Evolutionary conservation across 495 filamentous ascomycete species (phyloP), one percentile per base, ranked within the genome.

Genomic region (Neurospora discreta): DNA sequence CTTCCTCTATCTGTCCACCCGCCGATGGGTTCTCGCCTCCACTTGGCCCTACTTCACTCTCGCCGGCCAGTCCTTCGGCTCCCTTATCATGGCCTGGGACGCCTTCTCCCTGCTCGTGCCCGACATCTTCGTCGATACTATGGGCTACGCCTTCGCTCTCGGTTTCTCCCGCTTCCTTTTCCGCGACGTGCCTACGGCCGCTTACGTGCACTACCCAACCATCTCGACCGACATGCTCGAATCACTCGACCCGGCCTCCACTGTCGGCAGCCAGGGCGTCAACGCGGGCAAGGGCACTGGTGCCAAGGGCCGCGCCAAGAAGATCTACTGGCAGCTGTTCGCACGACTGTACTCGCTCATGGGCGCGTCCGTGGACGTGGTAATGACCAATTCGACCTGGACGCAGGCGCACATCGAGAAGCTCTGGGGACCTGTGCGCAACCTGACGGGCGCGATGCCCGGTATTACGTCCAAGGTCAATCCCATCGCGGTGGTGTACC

Each of bases 221-320:
- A 99, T 99, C 67, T 97, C 94, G 6, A 99, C 95, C 40, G 96
- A 99, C 80, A 99, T 99, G 95, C 90, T 99, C 7, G 85, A 84
- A 46, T 93, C 92, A 23, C 89, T 99, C 13, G 87, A 93, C 71
- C 87, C 91, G 16, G 79, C 80, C 38, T 82, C 82, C 11, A 43
- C 75, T 13, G 85, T 82, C 30, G 90, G 87, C n/a, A 80, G 84
- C 10, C 89, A 93, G 73, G 95, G 94, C 6, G 83, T 95, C 69
- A 94, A 98, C 78, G 92, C 93, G 8, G 93, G 94, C 39, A 85
- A 89, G 39, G 94, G 94, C 6, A 85, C 81, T 44, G 94, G 94
- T 3, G 69, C 82, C 30, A 88, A 84, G 75, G 94, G 93, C 20
- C 75, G 78, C 5, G 77, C 84, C 70, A 98, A 98, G 82, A 89